Base-by-base conservation (phyloP, 805 yeast species). In the Schwanniomyces vanrijiae region DNA sequence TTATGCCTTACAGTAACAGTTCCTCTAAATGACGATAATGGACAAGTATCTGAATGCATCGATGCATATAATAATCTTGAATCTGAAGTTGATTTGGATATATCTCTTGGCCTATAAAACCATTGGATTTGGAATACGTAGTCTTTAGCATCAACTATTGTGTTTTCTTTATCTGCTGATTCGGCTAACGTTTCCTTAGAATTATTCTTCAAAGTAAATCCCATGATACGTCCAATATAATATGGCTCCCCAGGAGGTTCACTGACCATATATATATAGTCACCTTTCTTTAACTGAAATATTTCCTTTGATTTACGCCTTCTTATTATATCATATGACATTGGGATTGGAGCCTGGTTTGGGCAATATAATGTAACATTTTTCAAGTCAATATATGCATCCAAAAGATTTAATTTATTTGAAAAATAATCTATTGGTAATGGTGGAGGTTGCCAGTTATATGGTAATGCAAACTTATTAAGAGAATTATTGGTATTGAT, bases 241-340 rank as follows among this genome's bases (percentile, higher is more conserved):
- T 87, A 94, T 0, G 98, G 97, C 57, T 90, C 97, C 2, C 96
- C 94, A 0, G 96, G 90, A 1, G 96, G 96, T 63, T 90, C 97
- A 52, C 94, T 82, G 10, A 91, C 77, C 83, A 91, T 82, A 61
- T 87, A 90, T 8, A 90, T 84, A 49, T 75, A 82, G 47, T 90
- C 96, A 44, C 81, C 81, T 50, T 79, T 80, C 4, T 51, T 50
- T n/a, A 80, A 49, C 40, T 58, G 62, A 45, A 66, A 60, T 3
- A 67, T 61, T 41, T 66, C 68, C 47, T 61, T 52, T 0, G 46
- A 22, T 40, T 52, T 49, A 16, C 53, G 39, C n/a, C 45, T 41
- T 19, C 46, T 44, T 16, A 34, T 26, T 21, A 26, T 42, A 9
- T 48, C 45, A 28, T 46, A 43, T 34, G 49, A 42, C 37, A 42